Evolutionary conservation across 805 yeast genomes (phyloP).

Genomic region (Lachancea dasiensis): DNA sequence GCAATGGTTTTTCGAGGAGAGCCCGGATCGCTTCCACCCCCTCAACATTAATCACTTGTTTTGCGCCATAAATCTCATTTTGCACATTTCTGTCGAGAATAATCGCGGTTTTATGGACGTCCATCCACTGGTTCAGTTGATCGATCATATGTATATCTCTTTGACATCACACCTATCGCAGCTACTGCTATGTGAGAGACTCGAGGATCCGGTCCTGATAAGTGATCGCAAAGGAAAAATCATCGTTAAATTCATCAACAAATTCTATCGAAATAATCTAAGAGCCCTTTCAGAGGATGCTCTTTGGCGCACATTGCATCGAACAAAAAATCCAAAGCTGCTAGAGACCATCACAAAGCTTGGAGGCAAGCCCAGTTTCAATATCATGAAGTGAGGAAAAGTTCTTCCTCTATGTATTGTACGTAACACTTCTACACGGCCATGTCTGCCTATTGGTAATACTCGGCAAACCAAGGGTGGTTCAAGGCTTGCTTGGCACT

Average conservation of each 20-base stretch:
- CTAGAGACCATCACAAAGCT: slow-evolving; percentile 16
- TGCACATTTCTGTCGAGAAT: slow-evolving; percentile 7
- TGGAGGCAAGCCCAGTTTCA: slow-evolving; percentile 27
- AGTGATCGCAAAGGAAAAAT: slow-evolving; percentile 7
- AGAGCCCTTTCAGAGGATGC: slow-evolving; percentile 17
- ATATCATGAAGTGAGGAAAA: slow-evolving; percentile 12
- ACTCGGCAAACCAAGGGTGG: slow-evolving; percentile 37
- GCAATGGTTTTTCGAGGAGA: slow-evolving; percentile 12
- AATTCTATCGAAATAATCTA: slow-evolving; percentile 12
- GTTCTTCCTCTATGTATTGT: background rate
- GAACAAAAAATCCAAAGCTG: slow-evolving; percentile 15
- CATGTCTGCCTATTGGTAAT: slow-evolving; percentile 13
- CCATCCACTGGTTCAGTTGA: slow-evolving; percentile 4
- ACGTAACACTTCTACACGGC: background rate
- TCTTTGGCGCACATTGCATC: slow-evolving; percentile 19
- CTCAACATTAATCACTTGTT: slow-evolving; percentile 12
- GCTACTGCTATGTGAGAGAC: slow-evolving; percentile 9
- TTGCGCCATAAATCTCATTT: slow-evolving; percentile 11
- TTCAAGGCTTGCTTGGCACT: slow-evolving; percentile 48
- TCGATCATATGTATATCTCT: slow-evolving; percentile 5
- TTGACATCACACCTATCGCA: slow-evolving; percentile 1
- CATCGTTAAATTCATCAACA: slow-evolving; percentile 10
- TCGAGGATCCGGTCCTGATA: slow-evolving; percentile 6
- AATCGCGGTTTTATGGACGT: slow-evolving; percentile 5
- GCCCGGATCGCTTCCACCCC: background rate